Conservation (phyloP, 1,284 basidiomycete species). For the Ganoderma boninense region DNA sequence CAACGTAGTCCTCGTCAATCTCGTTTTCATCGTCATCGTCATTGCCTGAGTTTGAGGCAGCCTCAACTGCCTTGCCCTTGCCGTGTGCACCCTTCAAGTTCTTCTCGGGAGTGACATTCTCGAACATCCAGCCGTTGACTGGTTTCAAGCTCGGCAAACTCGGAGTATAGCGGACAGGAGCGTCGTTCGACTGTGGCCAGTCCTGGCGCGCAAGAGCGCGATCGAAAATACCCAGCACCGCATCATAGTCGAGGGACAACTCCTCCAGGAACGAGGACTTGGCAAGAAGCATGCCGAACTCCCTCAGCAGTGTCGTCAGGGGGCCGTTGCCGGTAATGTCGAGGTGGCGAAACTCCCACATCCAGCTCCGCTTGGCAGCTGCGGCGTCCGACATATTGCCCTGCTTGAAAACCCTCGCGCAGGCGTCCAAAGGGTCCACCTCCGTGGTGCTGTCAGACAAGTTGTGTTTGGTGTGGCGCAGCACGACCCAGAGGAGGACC, state of each 20-base stretch:
- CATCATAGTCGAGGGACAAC: not conserved
- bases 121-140: not conserved
- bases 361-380: no score
- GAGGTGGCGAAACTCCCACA: no score
- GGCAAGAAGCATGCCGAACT: not conserved
- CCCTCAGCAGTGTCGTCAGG: not conserved
- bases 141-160: not conserved
- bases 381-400: not conserved
- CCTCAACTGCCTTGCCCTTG: not conserved
- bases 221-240: not conserved
- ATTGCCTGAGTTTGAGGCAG: not conserved
- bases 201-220: not conserved
- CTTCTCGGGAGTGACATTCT: not conserved
- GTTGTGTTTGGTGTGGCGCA: conserved; percentile 21
- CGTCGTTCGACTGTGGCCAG: not conserved
- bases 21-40: not conserved
- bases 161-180: not conserved
- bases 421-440: not conserved
- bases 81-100: not conserved
- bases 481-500: conserved; percentile 28
- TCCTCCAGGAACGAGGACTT: not conserved
- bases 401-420: not conserved
- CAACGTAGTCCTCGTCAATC: not conserved
- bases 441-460: not conserved
- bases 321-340: no score